Percentiles rank a stretch among this genome's conserved stretches.
phyloP scores from a whole-genome alignment of 768 basidiomycete species.

The Lactarius vividus region DNA sequence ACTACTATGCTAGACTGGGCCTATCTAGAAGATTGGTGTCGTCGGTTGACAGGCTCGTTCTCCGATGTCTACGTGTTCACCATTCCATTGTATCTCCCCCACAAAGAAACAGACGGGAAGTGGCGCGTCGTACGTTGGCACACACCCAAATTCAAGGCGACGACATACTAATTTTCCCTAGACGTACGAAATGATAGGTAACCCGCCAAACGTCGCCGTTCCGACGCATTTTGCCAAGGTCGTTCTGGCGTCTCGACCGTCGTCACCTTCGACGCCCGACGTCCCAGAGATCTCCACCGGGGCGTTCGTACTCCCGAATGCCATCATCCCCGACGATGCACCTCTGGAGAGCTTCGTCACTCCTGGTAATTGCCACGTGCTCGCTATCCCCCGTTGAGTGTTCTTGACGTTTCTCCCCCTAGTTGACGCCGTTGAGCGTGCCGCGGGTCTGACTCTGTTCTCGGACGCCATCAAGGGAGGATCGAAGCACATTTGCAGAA shows the following conservation, averaged over 20 bases:
- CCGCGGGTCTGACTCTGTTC: constrained; percentile 86
- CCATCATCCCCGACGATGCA: constrained; percentile 82
- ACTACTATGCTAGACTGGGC: constrained; percentile 74
- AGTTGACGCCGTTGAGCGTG: constrained; percentile 93
- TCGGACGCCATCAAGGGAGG: constrained; percentile 70
- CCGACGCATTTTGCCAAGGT: constrained; percentile 99
- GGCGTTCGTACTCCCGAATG: constrained; percentile 95
- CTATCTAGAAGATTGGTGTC: constrained; percentile 94
- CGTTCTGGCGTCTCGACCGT: constrained; percentile 71
- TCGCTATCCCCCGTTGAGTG: neutral
- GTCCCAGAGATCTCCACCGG: constrained; percentile 79
- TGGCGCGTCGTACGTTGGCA: constrained; percentile 80
- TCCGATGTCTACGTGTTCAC: constrained; percentile 98
- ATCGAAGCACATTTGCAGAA: constrained; percentile 86
- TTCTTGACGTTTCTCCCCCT: constrained; percentile 11
- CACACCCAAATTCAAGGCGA: neutral
- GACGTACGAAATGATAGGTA: constrained; percentile 94
- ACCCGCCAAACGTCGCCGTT: constrained; percentile 84
- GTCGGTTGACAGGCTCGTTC: constrained; percentile 82
- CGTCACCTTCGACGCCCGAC: constrained; percentile 68
- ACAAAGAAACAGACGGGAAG: constrained; percentile 82
- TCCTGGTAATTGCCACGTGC: constrained; percentile 54
- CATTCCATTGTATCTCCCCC: constrained; percentile 92
- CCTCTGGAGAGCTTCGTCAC: constrained; percentile 78
- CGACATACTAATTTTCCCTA: constrained; percentile 33